Evolutionary conservation across 805 yeast genomes (phyloP).

Genomic region (Yarrowia porcina): DNA sequence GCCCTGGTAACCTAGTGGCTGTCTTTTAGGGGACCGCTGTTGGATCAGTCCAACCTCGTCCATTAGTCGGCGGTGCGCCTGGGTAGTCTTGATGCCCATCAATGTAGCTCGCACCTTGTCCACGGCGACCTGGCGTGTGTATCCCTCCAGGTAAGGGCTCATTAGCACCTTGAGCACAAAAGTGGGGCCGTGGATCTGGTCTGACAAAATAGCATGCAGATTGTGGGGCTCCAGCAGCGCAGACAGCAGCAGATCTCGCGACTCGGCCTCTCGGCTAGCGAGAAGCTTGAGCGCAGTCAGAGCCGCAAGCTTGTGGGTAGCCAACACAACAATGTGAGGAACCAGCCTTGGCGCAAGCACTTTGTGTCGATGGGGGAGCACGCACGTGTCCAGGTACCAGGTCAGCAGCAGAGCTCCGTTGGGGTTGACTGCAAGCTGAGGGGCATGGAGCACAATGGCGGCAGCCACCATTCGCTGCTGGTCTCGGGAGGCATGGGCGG

Average conservation of each 20-base stretch:
- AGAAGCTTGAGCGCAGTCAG: constrained; percentile 74
- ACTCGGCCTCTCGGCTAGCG: constrained; percentile 67
- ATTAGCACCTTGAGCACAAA: constrained; percentile 78
- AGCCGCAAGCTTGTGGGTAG: constrained; percentile 81
- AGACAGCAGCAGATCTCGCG: constrained; percentile 59
- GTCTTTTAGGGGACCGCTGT: constrained; percentile 6
- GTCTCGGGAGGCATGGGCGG: constrained; percentile 61
- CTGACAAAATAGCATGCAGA: constrained; percentile 61
- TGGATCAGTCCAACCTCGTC: constrained; percentile 78
- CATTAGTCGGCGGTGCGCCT: constrained; percentile 78
- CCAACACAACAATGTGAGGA: constrained; percentile 59
- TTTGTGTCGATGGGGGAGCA: constrained; percentile 59
- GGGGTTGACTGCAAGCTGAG: constrained; percentile 72
- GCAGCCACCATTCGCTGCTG: constrained; percentile 72
- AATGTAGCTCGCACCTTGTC: constrained; percentile 62
- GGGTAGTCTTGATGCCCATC: constrained; percentile 58
- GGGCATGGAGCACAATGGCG: constrained; percentile 72
- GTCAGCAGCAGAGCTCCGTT: constrained; percentile 88
- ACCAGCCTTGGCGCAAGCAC: constrained; percentile 61
- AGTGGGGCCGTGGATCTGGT: constrained; percentile 65
- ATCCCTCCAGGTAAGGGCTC: constrained; percentile 59
- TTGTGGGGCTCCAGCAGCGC: constrained; percentile 52
- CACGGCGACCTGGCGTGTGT: constrained; percentile 55
- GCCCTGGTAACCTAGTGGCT: constrained; percentile 9
- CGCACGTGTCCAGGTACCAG: constrained; percentile 89